Conservation (phyloP, 1,284 basidiomycete species). For the Tetrapyrgos nigripes region DNA sequence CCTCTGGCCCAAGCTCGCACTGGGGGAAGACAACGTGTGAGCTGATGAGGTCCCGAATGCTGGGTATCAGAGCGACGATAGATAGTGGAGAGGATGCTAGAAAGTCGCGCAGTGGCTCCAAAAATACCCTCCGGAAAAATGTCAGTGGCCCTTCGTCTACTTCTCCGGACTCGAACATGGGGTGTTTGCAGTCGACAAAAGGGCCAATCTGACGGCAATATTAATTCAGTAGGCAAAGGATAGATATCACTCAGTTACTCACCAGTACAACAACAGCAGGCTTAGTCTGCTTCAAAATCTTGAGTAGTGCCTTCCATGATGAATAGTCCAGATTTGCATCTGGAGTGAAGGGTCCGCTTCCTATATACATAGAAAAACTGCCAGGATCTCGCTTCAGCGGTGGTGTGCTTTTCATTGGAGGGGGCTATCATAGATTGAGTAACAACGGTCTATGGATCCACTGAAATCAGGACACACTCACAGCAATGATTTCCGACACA, state of each 20-base stretch:
- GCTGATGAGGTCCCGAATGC: constrained; percentile 81
- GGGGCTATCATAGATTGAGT: constrained; percentile 45
- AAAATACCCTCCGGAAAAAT: constrained; percentile 77
- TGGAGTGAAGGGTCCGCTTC: constrained; percentile 83
- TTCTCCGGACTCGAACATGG: constrained; percentile 75
- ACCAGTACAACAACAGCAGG: constrained; percentile 87
- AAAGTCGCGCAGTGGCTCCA: constrained; percentile 63
- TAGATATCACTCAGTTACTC: constrained; percentile 30
- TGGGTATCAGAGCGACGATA: constrained; percentile 81
- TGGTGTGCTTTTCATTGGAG: constrained; percentile 49
- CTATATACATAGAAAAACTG: constrained; percentile 70
- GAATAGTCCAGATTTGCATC: constrained; percentile 81
- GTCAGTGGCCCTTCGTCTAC: constrained; percentile 67
- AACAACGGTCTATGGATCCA: constrained; percentile 13
- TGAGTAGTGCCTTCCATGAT: constrained; percentile 69
- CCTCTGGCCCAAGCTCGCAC: constrained; percentile 61
- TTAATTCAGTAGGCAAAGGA: background rate
- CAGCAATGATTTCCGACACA: constrained; percentile 84
- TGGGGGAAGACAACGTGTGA: constrained; percentile 91
- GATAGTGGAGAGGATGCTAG: constrained; percentile 71
- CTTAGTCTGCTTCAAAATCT: constrained; percentile 60
- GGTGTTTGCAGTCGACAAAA: constrained; percentile 84
- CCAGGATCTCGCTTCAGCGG: constrained; percentile 42
- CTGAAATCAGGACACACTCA: constrained; percentile 37
- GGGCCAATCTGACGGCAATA: constrained; percentile 75